Base-by-base conservation (phyloP, 2,329 filamentous ascomycete species). In the Diaporthe helianthi region DNA sequence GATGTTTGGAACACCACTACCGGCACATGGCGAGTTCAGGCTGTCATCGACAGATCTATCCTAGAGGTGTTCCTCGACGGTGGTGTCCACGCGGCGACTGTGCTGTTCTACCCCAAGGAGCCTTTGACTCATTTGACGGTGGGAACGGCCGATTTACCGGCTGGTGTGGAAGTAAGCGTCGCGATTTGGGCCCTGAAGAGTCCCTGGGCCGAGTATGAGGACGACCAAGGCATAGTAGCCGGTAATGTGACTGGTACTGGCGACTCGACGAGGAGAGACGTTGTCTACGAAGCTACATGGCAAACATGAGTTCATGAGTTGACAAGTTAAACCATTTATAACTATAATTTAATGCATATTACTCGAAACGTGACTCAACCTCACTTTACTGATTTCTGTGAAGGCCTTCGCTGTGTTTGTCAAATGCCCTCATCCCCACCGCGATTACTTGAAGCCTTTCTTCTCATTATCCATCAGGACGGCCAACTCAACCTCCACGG, bases 1-100 rank as follows among this genome's bases (percentile, higher is more conserved):
- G 74, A 77, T 54, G 69, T 77, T 3, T 77, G 76, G 67, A 75
- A 75, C 46, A 68, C 71, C 2, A 69, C 64, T 9, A 54, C 71
- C 1, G 72, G 70, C 3, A 68, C 65, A 1, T 74, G 73, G 73
- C 67, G 71, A 8, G 22, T 89, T 41, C 81, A 83, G 61, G 83
- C 83, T 0, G 79, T 89, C 3, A 79, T 88, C 5, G 87, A 89
- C 73, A 79, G 85, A 6, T 83, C 80, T 15, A 83, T 89, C 31
- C 77, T 87, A 9, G 87, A 89, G 74, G 77, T 88, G 3, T 88
- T 87, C 72, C 69, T 88, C 33, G 83, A 87, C 68, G 81, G 82
- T 1, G 86, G 86, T 0, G 78, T 84, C 65, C 81, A 83, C 61
- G 80, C 79, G 38, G 86, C 78, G 0, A 88, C 85, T 2, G 80